Conservation (phyloP, 148 eudicot species). For the Beta vulgaris region DNA sequence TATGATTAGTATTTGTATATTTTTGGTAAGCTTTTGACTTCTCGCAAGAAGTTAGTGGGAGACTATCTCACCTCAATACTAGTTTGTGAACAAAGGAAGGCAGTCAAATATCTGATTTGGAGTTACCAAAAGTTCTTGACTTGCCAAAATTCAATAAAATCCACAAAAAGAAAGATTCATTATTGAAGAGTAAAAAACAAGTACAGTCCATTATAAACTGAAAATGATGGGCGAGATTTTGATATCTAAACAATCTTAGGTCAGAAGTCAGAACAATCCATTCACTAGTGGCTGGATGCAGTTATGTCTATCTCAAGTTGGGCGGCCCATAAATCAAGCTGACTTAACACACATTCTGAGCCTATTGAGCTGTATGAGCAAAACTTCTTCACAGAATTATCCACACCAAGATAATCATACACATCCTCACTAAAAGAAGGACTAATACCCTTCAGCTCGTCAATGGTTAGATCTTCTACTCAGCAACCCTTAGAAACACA, state of each 20-base stretch:
- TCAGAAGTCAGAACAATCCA: too few species aligned
- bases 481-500: conserved; percentile 67
- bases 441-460: conserved; percentile 52
- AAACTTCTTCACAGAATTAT: conserved; percentile 80
- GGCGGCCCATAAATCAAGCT: conserved; percentile 63
- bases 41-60: too few species aligned
- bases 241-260: background rate
- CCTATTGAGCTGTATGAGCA: conserved; percentile 93
- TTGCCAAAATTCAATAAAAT: too few species aligned
- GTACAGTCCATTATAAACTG: background rate
- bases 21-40: background rate
- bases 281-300: conserved; percentile 1
- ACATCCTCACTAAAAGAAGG: conserved; percentile 65
- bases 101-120: background rate
- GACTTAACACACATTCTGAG: conserved; percentile 73
- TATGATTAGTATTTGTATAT: too few species aligned
- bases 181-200: background rate
- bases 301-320: conserved; percentile 44
- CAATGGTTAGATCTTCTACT: conserved; percentile 69
- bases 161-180: background rate
- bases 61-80: too few species aligned
- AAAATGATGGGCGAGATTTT: background rate
- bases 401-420: conserved; percentile 81
- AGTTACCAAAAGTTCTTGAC: background rate
- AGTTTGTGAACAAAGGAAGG: too few species aligned